phyloP scores from a whole-genome alignment of 2,329 filamentous ascomycete species.

The Cladosporium sp. region DNA sequence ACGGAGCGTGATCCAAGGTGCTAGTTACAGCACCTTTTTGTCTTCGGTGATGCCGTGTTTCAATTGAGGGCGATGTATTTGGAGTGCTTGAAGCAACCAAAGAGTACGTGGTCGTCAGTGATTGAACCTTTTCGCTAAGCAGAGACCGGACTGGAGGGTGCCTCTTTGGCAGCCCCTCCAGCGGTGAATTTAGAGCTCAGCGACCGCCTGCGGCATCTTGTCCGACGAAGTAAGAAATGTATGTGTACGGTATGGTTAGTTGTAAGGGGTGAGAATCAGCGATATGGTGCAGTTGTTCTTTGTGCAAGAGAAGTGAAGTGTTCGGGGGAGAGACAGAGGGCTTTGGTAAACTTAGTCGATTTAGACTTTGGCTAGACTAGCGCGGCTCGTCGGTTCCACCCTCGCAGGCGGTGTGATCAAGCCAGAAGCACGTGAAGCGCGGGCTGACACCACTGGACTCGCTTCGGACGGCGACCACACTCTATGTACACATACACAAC shows the following conservation, averaged over 20 bases:
- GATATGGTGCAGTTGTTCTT: neutral
- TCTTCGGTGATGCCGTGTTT: neutral
- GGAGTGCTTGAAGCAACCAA: slow-evolving; percentile 12
- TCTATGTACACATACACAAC: too few species aligned
- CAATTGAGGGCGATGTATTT: neutral
- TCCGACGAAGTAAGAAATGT: slow-evolving; percentile 12
- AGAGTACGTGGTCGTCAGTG: slow-evolving; percentile 11
- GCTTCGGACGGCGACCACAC: too few species aligned
- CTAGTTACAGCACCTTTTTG: neutral
- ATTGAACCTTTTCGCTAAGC: slow-evolving; percentile 13
- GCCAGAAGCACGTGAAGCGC: neutral
- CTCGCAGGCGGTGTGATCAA: neutral
- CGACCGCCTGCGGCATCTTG: slow-evolving; percentile 14
- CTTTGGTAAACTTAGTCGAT: neutral
- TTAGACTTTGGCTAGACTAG: neutral
- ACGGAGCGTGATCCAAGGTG: neutral
- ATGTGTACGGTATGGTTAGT: neutral
- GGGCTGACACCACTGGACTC: neutral
- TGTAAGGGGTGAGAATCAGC: neutral
- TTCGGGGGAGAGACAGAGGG: neutral
- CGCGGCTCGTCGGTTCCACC: neutral
- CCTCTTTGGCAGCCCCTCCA: slow-evolving; percentile 11
- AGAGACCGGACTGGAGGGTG: slow-evolving; percentile 13
- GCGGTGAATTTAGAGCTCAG: slow-evolving; percentile 14
- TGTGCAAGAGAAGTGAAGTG: neutral